Base-by-base conservation (phyloP, 129 eudicot genomes). In the Arctium minus region DNA sequence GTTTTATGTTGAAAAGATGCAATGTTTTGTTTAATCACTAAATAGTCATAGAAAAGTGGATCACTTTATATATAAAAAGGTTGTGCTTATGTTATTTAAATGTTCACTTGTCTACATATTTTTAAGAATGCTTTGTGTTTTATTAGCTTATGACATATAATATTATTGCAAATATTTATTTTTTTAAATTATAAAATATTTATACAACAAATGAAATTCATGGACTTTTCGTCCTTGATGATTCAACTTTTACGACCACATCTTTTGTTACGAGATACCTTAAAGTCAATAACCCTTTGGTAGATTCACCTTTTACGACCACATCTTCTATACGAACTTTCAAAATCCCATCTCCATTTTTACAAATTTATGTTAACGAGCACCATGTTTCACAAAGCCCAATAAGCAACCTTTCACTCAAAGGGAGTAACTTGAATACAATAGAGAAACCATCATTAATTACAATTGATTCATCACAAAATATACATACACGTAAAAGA, bases 401-500 rank as follows among this genome's bases (percentile, higher is more conserved):
- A 48, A n/a, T 48, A 11, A 48, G 13, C 0, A 4, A 17, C 17
- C 18, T 33, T 76, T 77, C 2, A 18, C 32, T 33, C 4, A 6
- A 29, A 53, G 32, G 8, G 11, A 35, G 8, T 22, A 22, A 22
- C 27, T 35, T 1, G 17, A 22, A 5, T n/a, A 36, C 22, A 56
- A 72, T 42, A 8, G 8, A 67, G n/a, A 65, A 64, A 82, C 10
- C 35, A 67, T 40, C 35, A 42, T 22, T 65, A 82, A 82, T 74
- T 75, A 74, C 80, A 82, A 60, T n/a, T 4, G 60, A 22, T 13
- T 13, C 1, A 56, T 33, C 10, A 18, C 44, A 40, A 18, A 22
- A 22, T 22, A 74, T 60, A 73, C 6, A 42, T 13, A 62, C 3
- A 42, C 4, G 8, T 3, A 74, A 6, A 38, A 70, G 6, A 80